Evolutionary conservation across 225 moss, liverwort and hornwort genomes (phyloP).

Genomic region (Physcomitrium patens): DNA sequence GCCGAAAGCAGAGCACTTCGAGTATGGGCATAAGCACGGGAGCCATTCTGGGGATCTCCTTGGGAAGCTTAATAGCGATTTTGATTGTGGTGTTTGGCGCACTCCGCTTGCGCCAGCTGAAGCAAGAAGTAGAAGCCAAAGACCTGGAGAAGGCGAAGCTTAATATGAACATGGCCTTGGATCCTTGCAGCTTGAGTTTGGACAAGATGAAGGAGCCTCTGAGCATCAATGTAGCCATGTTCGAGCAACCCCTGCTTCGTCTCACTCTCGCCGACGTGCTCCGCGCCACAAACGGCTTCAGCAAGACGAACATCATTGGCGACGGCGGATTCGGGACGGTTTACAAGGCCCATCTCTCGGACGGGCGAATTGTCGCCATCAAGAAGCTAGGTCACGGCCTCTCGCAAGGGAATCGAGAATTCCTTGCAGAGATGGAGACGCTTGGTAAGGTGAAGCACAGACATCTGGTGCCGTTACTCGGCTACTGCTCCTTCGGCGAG

Average conservation of each 20-base stretch:
- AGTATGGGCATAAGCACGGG: slow-evolving; percentile 45
- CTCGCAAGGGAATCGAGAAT: slow-evolving; percentile 41
- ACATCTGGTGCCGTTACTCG: slow-evolving; percentile 37
- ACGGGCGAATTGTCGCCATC: slow-evolving; percentile 34
- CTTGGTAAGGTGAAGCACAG: slow-evolving; percentile 42
- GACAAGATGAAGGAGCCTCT: slow-evolving; percentile 38
- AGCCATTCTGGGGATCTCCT: slow-evolving; percentile 33
- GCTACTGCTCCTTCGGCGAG: slow-evolving; percentile 42
- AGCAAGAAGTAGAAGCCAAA: slow-evolving; percentile 33
- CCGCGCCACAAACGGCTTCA: slow-evolving; percentile 34
- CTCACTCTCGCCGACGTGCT: slow-evolving; percentile 37
- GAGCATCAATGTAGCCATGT: slow-evolving; percentile 41
- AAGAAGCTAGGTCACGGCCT: slow-evolving; percentile 40
- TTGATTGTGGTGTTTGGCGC: slow-evolving; percentile 28
- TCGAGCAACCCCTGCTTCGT: slow-evolving; percentile 38
- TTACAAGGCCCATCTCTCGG: slow-evolving; percentile 35
- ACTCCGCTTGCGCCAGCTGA: slow-evolving; percentile 30
- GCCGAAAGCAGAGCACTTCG: slow-evolving; percentile 20
- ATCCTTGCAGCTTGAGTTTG: slow-evolving; percentile 19
- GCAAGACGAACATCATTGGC: slow-evolving; percentile 38
- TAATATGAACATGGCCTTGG: slow-evolving; percentile 21
- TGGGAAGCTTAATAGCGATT: slow-evolving; percentile 30
- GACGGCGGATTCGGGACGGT: slow-evolving; percentile 45
- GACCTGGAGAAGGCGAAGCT: slow-evolving; percentile 39
- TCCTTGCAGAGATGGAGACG: slow-evolving; percentile 46